Evolutionary conservation across 225 moss, liverwort and hornwort species (phyloP), one percentile per base, ranked within the genome.

Genomic region (Climacium dendroides): DNA sequence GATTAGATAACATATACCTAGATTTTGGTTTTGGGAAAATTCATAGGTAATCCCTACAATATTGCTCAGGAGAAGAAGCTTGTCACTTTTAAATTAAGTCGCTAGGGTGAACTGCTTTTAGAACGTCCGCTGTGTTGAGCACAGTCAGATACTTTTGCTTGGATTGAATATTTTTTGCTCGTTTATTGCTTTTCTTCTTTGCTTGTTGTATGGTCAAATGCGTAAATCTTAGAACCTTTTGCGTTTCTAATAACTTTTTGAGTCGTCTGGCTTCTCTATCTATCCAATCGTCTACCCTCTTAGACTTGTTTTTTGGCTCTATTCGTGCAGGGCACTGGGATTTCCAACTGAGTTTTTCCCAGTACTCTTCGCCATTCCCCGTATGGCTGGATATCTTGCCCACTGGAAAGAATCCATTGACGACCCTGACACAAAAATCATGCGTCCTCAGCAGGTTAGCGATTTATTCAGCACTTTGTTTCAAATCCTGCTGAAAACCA

Each of bases 291-390:
- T 58, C 85, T 73, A 71, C 70, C 62, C 34, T 61, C 43, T 55
- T 19, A 41, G 74, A 62, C 79, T 45, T 43, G 19, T 55, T 52
- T 60, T 79, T 61, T 52, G 79, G 19, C 34, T 58, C 71, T 26
- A 65, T 82, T 64, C 78, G 11, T 89, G 87, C 92, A 98, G 98
- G 92, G 97, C 98, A n/a, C 90, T 98, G 64, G 98, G 98, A 75
- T 98, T 98, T 89, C 98, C 98, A 22, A 92, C 96, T 15, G 98
- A 98, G 83, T 98, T 94, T 71, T 98, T 98, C 89, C 94, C 96
- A 61, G 98, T 98, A 29, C 92, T 98, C 74, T 97, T 98, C 83
- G 98, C 98, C 35, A 94, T 98, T 62, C 96, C 98, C 76, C 96
- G 95, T 48, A 97, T 98, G 98, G 98, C 97, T 82, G 97, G 98